A percentile compares a stretch with the other conserved stretches of the same genome.
Conservation (phyloP, 2,329 filamentous ascomycete genomes). For the Volutella citrinella region DNA sequence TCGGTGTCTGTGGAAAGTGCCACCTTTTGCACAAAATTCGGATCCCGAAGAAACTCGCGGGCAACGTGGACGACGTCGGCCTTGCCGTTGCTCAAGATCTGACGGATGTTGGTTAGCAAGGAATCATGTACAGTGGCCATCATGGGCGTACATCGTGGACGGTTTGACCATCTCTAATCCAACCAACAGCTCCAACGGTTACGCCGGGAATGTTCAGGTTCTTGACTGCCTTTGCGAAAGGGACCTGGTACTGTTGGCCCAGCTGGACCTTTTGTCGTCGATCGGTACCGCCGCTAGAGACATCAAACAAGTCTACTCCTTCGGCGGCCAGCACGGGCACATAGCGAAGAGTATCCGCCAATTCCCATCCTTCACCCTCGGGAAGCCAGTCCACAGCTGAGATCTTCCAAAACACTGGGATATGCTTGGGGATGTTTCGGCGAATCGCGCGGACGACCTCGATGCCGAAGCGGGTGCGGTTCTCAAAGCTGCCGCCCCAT, state of each 20-base stretch:
- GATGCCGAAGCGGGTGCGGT: constrained; percentile 50
- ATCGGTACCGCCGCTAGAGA: constrained; percentile 71
- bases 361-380: not conserved
- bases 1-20: too few species aligned
- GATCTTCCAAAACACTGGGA: constrained; percentile 39
- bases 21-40: not conserved
- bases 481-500: constrained; percentile 63
- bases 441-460: not conserved
- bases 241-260: constrained; percentile 67
- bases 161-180: not conserved
- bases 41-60: not conserved
- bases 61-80: not conserved
- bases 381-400: constrained; percentile 11
- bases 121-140: too few species aligned
- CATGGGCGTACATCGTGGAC: too few species aligned
- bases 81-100: not conserved
- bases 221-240: constrained; percentile 62
- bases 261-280: constrained; percentile 55
- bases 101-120: not conserved
- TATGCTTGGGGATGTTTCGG: not conserved
- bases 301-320: constrained; percentile 78
- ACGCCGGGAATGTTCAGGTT: not conserved
- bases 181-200: not conserved
- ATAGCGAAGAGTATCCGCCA: constrained; percentile 36
- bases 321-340: constrained; percentile 65